Conservation (phyloP, 768 basidiomycete species). For the Hortiboletus flavorubellus region DNA sequence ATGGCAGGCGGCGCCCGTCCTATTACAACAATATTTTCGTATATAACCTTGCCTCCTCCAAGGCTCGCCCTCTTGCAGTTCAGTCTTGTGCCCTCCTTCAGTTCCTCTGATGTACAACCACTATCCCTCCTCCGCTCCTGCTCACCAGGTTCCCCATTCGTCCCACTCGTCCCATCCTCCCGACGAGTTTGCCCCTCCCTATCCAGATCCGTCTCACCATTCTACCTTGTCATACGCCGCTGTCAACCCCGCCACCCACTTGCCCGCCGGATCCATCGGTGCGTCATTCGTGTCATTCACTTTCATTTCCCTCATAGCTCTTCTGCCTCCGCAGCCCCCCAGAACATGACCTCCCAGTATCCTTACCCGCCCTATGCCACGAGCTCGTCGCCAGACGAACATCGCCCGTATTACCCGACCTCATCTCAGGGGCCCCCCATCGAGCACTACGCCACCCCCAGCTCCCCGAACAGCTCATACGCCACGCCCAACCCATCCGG, state of each 20-base stretch:
- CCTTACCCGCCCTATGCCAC: slow-evolving; percentile 22
- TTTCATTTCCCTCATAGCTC: slow-evolving; percentile 6
- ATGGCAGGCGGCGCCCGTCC: slow-evolving; percentile 35
- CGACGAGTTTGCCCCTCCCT: slow-evolving; percentile 18
- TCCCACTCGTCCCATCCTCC: slow-evolving; percentile 21
- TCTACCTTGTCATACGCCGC: slow-evolving; percentile 25
- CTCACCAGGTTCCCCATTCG: slow-evolving; percentile 17
- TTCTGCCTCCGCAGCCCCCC: slow-evolving; percentile 18
- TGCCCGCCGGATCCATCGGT: slow-evolving; percentile 27
- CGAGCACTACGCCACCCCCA: slow-evolving; percentile 23
- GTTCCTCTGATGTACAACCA: slow-evolving; percentile 25
- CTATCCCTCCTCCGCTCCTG: slow-evolving; percentile 18
- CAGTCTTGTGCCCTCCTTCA: slow-evolving; percentile 3
- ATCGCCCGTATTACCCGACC: slow-evolving; percentile 25
- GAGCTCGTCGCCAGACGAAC: slow-evolving; percentile 15
- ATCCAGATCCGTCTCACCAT: slow-evolving; percentile 25
- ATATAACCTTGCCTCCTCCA: slow-evolving; percentile 28
- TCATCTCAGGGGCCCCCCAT: slow-evolving; percentile 13
- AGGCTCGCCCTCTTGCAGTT: slow-evolving; percentile 9
- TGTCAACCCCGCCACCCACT: slow-evolving; percentile 17
- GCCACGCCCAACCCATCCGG: slow-evolving; percentile 15
- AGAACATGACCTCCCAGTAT: slow-evolving; percentile 15
- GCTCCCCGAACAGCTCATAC: slow-evolving; percentile 22
- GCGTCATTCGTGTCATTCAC: slow-evolving; percentile 16
- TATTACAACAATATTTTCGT: slow-evolving; percentile 32